These are phyloP conservation scores for Silene uniflora DNA, from an alignment of 148 eudicot genomes.

Conservation along the genomic window DNA sequence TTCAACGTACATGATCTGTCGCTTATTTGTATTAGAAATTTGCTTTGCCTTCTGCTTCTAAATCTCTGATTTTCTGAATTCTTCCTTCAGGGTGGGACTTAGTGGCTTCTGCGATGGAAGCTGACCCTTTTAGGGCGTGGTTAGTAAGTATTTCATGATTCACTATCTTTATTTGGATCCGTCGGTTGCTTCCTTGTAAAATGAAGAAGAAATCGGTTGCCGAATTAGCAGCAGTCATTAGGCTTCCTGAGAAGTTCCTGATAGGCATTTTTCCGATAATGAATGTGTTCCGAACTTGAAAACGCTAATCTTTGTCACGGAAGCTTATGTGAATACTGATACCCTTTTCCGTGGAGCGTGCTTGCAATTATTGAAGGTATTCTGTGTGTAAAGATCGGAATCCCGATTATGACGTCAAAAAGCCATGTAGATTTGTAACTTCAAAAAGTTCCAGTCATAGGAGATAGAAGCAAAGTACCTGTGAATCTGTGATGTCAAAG, in stretches of 20 bases:
- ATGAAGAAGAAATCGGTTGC: constrained; percentile 22
- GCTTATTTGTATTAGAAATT: background rate
- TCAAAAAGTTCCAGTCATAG: constrained; percentile 26
- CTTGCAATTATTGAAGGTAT: constrained; percentile 6
- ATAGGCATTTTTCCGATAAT: constrained; percentile 17
- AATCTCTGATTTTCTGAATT: background rate
- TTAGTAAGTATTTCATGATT: constrained; percentile 11
- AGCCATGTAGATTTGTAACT: constrained; percentile 38
- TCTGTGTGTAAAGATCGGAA: constrained; percentile 4
- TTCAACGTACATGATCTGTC: background rate
- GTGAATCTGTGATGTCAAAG: constrained; percentile 11
- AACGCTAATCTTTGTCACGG: constrained; percentile 6
- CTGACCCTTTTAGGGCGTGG: constrained; percentile 14
- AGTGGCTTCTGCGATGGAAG: constrained; percentile 4
- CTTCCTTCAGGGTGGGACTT: constrained; percentile 16
- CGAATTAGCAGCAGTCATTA: constrained; percentile 17
- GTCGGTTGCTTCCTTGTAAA: constrained; percentile 30
- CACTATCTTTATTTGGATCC: constrained; percentile 14
- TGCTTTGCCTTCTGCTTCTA: background rate
- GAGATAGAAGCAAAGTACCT: constrained; percentile 23
- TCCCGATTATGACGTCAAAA: constrained; percentile 33
- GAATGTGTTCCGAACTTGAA: background rate
- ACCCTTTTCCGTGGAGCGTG: constrained; percentile 12
- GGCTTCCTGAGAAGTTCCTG: constrained; percentile 3
- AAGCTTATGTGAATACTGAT: constrained; percentile 8